phyloP scores from a whole-genome alignment of 2,329 filamentous ascomycete species.

The Xylaria sp. region DNA sequence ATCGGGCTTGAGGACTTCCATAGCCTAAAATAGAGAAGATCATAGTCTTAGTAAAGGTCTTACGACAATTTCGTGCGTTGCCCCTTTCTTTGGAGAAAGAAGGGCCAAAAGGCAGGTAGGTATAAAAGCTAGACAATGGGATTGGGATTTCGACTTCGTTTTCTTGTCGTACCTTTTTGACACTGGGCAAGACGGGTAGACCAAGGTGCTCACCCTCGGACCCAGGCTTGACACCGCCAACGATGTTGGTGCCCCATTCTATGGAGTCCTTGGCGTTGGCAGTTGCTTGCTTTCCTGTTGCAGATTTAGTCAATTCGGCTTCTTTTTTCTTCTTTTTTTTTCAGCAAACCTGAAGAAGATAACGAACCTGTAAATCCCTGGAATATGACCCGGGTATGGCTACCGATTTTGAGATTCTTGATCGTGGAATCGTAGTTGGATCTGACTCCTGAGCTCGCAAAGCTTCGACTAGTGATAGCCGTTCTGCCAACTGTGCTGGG shows the following conservation, averaged over 20 bases:
- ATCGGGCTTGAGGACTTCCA: slow-evolving; percentile 65
- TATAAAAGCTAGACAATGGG: not conserved
- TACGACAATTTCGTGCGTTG: not conserved
- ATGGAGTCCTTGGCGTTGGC: slow-evolving; percentile 71
- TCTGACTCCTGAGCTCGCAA: slow-evolving; percentile 20
- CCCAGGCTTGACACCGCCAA: slow-evolving; percentile 70
- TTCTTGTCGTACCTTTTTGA: slow-evolving; percentile 44
- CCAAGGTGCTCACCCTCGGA: slow-evolving; percentile 67
- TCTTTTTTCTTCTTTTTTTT: not conserved
- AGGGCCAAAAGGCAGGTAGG: not conserved
- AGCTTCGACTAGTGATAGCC: slow-evolving; percentile 16
- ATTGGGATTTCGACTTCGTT: not conserved
- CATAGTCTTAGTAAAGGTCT: slow-evolving; percentile 10
- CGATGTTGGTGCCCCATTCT: slow-evolving; percentile 73
- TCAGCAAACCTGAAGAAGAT: not conserved
- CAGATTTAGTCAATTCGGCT: slow-evolving; percentile 2
- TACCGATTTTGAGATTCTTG: slow-evolving; percentile 36
- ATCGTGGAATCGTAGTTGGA: slow-evolving; percentile 33
- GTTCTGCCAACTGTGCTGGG: slow-evolving; percentile 2
- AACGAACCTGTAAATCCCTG: slow-evolving; percentile 37
- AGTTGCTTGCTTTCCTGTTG: slow-evolving; percentile 50
- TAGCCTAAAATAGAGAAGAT: slow-evolving; percentile 43
- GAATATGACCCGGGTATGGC: slow-evolving; percentile 39
- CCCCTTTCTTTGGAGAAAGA: not conserved
- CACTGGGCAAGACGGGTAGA: slow-evolving; percentile 64